Percentiles rank a stretch among this genome's conserved stretches.
phyloP scores from a whole-genome alignment of 2,329 filamentous ascomycete species.

The Didymellaceae sp. region DNA sequence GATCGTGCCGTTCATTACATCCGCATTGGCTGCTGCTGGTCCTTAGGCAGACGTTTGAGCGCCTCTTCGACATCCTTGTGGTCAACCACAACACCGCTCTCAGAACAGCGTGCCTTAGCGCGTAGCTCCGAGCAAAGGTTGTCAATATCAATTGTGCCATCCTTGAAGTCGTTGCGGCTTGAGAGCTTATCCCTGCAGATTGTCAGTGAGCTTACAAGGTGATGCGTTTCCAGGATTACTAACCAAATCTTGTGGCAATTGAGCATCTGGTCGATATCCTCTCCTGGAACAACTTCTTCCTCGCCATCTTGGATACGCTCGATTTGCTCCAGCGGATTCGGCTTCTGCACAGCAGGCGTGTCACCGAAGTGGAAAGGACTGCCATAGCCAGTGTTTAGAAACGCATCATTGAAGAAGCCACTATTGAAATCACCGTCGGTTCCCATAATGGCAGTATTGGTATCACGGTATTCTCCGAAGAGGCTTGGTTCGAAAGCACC shows the following conservation, averaged over 20 bases:
- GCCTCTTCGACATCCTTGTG: conserved; percentile 82
- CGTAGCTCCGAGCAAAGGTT: conserved; percentile 90
- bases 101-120: conserved; percentile 94
- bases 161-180: conserved; percentile 84
- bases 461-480: conserved; percentile 91
- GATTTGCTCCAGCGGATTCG: conserved; percentile 77
- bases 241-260: conserved; percentile 95
- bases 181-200: conserved; percentile 82
- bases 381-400: conserved; percentile 76
- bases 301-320: conserved; percentile 78
- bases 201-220: conserved; percentile 40
- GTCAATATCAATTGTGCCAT: conserved; percentile 92
- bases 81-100: conserved; percentile 86
- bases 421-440: conserved; percentile 69
- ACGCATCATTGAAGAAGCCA: conserved; percentile 76
- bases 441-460: conserved; percentile 78
- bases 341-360: conserved; percentile 51
- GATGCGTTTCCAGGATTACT: conserved; percentile 44
- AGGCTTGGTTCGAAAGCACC: conserved; percentile 89
- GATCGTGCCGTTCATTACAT: neutral
- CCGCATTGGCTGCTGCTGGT: conserved; percentile 17
- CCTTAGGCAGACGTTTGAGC: conserved; percentile 53
- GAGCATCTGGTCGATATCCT: conserved; percentile 69
- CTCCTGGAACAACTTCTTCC: conserved; percentile 66
- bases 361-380: conserved; percentile 78